Evolutionary conservation across 2,329 filamentous ascomycete species (phyloP).

Genomic region (Xylaria sp.): DNA sequence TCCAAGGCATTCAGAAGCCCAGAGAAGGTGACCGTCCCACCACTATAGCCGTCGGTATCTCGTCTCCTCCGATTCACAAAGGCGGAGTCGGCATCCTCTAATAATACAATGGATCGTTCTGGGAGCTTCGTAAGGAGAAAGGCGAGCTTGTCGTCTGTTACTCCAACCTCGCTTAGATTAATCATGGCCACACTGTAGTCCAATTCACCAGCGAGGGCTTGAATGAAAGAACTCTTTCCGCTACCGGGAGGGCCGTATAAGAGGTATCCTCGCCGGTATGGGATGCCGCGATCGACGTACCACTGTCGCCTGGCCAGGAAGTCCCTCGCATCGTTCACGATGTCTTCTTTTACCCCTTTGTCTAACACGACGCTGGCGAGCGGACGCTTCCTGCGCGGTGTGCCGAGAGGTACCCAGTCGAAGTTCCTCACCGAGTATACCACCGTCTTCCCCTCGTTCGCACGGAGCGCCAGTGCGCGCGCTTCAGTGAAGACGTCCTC

Average conservation of each 20-base stretch:
- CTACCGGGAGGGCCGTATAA: conserved; percentile 89
- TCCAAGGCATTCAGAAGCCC: conserved; percentile 86
- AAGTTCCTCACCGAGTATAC: conserved; percentile 87
- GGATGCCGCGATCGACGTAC: conserved; percentile 95
- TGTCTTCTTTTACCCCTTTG: conserved; percentile 82
- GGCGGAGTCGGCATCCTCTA: conserved; percentile 92
- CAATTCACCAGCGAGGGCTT: conserved; percentile 88
- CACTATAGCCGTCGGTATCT: conserved; percentile 82
- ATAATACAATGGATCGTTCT: conserved; percentile 77
- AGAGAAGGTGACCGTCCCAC: conserved; percentile 91
- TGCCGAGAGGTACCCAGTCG: conserved; percentile 84
- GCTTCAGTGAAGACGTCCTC: conserved; percentile 89
- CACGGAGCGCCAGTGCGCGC: conserved; percentile 76
- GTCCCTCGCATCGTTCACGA: conserved; percentile 81
- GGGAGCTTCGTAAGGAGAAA: conserved; percentile 86
- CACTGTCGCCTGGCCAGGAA: conserved; percentile 81
- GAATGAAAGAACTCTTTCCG: conserved; percentile 95
- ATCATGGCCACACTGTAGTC: conserved; percentile 93
- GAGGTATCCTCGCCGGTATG: conserved; percentile 87
- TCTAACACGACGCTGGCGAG: conserved; percentile 87
- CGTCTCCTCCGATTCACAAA: conserved; percentile 81
- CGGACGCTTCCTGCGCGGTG: conserved; percentile 84
- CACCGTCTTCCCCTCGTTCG: conserved; percentile 88
- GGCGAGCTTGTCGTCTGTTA: conserved; percentile 89
- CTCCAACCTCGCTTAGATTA: conserved; percentile 85